Conservation (phyloP, 1,139 yeast species). For the Insectozyma bohioensis region DNA sequence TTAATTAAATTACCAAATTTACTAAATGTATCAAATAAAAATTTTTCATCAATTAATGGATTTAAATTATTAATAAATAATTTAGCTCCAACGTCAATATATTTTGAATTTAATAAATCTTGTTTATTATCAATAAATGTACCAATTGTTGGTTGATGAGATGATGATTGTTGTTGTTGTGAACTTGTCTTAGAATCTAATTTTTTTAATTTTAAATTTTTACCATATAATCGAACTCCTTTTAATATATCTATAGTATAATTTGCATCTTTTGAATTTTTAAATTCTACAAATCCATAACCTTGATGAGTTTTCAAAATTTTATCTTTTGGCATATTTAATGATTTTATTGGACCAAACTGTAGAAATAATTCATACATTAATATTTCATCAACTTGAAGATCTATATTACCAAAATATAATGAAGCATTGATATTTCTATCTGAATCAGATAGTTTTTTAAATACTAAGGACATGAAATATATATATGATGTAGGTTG, state of each 20-base stretch:
- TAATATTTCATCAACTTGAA: constrained; percentile 63
- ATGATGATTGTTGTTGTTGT: constrained; percentile 4
- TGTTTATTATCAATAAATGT: constrained; percentile 7
- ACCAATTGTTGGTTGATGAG: constrained; percentile 5
- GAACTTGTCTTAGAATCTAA: constrained; percentile 30
- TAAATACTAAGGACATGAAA: constrained; percentile 31
- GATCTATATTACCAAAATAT: constrained; percentile 83
- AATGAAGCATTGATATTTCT: constrained; percentile 67
- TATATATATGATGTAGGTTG: constrained; percentile 2
- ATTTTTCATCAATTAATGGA: constrained; percentile 63
- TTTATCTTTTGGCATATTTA: constrained; percentile 80
- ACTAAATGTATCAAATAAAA: constrained; percentile 59
- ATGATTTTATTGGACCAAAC: constrained; percentile 72
- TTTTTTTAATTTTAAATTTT: constrained; percentile 58
- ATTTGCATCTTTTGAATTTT: constrained; percentile 60
- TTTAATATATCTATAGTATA: constrained; percentile 65
- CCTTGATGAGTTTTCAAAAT: constrained; percentile 75
- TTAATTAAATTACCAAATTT: constrained; percentile 65
- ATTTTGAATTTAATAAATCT: constrained; percentile 11
- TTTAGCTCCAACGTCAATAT: constrained; percentile 68
- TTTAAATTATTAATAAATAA: constrained; percentile 73
- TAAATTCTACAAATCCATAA: constrained; percentile 82
- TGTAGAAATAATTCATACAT: constrained; percentile 84
- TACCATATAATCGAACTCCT: constrained; percentile 65
- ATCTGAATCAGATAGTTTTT: constrained; percentile 39